Conservation (phyloP, 495 filamentous ascomycete genomes). For the Aspergillus egyptiacus region DNA sequence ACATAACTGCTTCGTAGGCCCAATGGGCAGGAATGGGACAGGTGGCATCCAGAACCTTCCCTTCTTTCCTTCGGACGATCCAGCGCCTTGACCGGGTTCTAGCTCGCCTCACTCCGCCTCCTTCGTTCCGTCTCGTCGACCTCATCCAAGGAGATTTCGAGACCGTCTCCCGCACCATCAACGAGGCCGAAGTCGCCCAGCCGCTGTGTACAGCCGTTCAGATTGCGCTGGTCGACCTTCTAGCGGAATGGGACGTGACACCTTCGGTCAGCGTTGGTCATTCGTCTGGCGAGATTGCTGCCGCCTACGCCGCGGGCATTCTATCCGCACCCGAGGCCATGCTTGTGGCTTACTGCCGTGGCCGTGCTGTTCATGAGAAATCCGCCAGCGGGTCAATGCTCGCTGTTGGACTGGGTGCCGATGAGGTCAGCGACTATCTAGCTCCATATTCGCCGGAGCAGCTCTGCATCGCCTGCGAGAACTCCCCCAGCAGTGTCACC, state of each 20-base stretch:
- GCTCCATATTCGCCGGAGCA: no score
- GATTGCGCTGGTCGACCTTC: conserved; percentile 10
- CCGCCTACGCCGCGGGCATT: conserved; percentile 13
- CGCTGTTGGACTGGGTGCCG: conserved; percentile 26
- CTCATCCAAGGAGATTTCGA: no score
- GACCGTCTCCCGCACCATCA: no score
- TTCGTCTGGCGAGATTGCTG: conserved; percentile 20
- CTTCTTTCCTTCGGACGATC: neutral
- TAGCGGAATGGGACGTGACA: conserved; percentile 1
- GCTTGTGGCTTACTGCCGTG: conserved; percentile 25
- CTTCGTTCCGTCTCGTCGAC: no score
- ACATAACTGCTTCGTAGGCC: no score
- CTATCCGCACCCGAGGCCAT: conserved; percentile 19
- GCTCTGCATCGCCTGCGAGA: conserved; percentile 13
- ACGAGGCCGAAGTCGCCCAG: conserved; percentile 18
- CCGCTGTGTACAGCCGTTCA: conserved; percentile 29
- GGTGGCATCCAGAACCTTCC: conserved; percentile 9
- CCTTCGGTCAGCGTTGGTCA: conserved; percentile 14
- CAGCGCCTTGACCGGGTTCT: neutral
- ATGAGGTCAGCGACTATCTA: conserved; percentile 8
- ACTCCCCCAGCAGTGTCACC: conserved; percentile 22
- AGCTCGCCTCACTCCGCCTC: no score
- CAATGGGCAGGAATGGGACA: conserved; percentile 25
- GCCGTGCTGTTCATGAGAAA: conserved; percentile 18
- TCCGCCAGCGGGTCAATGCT: conserved; percentile 21